A percentile compares a stretch with the other conserved stretches of the same genome.
phyloP scores from a whole-genome alignment of 441 rosid species.

The Populus hybrid region DNA sequence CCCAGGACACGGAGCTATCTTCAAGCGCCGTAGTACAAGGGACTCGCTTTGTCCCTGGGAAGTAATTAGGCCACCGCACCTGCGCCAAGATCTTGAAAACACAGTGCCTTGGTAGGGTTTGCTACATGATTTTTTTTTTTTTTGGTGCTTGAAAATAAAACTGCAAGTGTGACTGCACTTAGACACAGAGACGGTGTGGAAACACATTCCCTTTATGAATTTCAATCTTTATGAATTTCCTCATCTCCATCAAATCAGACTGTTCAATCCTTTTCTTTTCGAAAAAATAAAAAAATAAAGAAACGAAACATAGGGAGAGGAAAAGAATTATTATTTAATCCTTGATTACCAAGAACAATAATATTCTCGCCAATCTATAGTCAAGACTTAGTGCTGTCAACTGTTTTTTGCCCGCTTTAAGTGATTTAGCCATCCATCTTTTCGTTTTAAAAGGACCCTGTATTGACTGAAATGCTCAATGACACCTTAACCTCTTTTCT shows the following conservation, averaged over 20 bases:
- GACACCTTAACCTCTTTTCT: slow-evolving; percentile 20
- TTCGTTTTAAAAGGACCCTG: slow-evolving; percentile 17
- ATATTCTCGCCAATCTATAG: slow-evolving; percentile 17
- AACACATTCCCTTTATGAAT: background rate
- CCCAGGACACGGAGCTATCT: background rate
- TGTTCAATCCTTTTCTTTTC: background rate
- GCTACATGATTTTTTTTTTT: background rate
- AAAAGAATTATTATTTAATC: background rate
- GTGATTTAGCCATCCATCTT: slow-evolving; percentile 20
- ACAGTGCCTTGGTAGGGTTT: background rate
- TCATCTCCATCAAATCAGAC: slow-evolving; percentile 28
- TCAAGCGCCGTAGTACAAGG: background rate
- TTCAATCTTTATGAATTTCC: background rate
- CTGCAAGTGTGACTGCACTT: background rate
- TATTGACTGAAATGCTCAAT: slow-evolving; percentile 23
- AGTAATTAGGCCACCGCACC: background rate
- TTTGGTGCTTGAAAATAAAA: background rate
- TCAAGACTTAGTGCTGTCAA: slow-evolving; percentile 27
- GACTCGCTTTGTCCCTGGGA: background rate
- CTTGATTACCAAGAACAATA: slow-evolving; percentile 12
- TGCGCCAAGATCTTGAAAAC: background rate
- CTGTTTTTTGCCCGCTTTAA: slow-evolving; percentile 13
- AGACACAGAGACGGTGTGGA: background rate
- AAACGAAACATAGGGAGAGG: background rate
- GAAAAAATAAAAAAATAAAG: background rate